Evolutionary conservation across 2,329 filamentous ascomycete species (phyloP), one percentile per base, ranked within the genome.

Genomic region (Paecilomyces sp.): DNA sequence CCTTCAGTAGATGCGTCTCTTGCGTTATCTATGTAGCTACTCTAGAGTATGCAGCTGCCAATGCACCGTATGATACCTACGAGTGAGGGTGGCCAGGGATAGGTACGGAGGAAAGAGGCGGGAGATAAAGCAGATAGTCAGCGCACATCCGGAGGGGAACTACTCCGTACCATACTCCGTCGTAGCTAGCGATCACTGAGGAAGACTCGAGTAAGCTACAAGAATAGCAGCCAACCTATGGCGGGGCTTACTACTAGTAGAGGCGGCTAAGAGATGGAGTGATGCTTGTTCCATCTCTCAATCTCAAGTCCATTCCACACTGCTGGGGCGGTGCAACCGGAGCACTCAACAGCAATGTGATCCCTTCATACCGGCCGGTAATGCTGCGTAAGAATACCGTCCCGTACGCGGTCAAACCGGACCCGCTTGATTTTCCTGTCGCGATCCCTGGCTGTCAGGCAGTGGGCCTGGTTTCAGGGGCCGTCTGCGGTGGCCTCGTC

Each of bases 401-500:
- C 18, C 33, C 55, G 12, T 53, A 53, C 51, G n/a, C 4, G 11
- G 13, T 7, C 15, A 6, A n/a, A 53, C 51, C 12, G 51, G 51
- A 7, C 13, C 28, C 51, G 22, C 51, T 47, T 22, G 22, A 25
- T n/a, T 41, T 34, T 56, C 22, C n/a, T 24, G 24, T 34, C 13
- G 24, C 31, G 22, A 25, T 56, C 33, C 31, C 12, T n/a, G 36
- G 55, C 31, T 50, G 55, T 57, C 58, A 47, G 41, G 15, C 13
- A 12, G 68, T 67, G 70, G 69, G 62, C 64, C 65, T 28, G 57
- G 65, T 70, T 64, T 72, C 70, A 72, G 70, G 70, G 70, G 70
- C 67, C 68, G 67, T 61, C 61, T 59, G 41, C 69, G 70, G 70
- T 69, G 70, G 70, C 68, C 68, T 66, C 61, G 59, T 60, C 61